Evolutionary conservation across 495 filamentous ascomycete species (phyloP).

Genomic region (Aspergillus affinis): DNA sequence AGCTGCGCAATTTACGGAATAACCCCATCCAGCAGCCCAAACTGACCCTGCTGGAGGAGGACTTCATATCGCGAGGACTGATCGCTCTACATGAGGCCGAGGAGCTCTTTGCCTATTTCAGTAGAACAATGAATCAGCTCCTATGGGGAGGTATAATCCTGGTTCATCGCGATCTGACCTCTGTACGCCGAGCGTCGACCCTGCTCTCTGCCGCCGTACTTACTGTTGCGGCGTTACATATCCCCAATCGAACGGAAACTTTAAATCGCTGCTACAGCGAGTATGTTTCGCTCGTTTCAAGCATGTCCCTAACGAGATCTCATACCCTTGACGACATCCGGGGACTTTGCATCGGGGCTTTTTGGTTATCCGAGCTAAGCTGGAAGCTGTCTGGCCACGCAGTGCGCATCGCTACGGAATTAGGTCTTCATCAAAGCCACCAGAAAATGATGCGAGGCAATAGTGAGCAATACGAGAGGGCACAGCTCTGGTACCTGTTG

Average conservation of each 20-base stretch:
- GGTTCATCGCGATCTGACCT: constrained; percentile 48
- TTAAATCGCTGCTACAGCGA: constrained; percentile 52
- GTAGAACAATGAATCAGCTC: constrained; percentile 53
- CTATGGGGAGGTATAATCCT: constrained; percentile 59
- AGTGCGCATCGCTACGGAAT: constrained; percentile 54
- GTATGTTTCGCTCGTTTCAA: constrained; percentile 52
- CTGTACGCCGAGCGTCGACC: constrained; percentile 49
- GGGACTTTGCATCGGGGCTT: constrained; percentile 51
- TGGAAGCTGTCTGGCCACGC: constrained; percentile 57
- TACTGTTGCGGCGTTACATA: constrained; percentile 54
- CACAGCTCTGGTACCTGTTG: constrained; percentile 51
- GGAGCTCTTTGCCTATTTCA: constrained; percentile 52
- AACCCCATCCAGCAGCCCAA: constrained; percentile 44
- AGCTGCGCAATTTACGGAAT: constrained; percentile 52
- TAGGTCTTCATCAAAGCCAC: constrained; percentile 52
- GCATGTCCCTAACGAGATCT: constrained; percentile 49
- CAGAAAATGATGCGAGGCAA: constrained; percentile 46
- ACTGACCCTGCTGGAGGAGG: constrained; percentile 48
- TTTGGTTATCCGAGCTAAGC: constrained; percentile 54
- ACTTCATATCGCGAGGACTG: constrained; percentile 51
- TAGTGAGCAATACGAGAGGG: constrained; percentile 50
- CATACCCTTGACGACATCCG: constrained; percentile 54
- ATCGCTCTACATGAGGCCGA: constrained; percentile 52
- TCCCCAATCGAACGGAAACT: constrained; percentile 49
- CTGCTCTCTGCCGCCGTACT: constrained; percentile 51